Conservation (phyloP, 768 basidiomycete species). For the Mycena polygramma region DNA sequence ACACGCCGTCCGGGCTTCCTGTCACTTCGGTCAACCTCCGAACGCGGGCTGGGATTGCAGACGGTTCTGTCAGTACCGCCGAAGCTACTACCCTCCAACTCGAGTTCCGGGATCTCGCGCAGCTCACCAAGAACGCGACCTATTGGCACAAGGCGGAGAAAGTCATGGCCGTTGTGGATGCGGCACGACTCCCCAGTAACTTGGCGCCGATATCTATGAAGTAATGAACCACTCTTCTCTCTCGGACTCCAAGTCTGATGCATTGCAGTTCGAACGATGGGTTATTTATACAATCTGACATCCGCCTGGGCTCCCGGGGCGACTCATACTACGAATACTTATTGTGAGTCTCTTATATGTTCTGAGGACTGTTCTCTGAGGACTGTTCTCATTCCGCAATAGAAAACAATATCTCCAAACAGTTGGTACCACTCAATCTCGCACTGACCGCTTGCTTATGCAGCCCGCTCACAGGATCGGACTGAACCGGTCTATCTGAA, state of each 20-base stretch:
- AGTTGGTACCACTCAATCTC: conserved; percentile 35
- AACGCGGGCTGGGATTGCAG: conserved; percentile 61
- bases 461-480: conserved; percentile 53
- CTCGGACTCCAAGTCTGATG: not conserved
- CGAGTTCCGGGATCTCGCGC: conserved; percentile 79
- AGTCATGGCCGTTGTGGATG: conserved; percentile 72
- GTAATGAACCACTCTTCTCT: conserved; percentile 50
- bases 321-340: conserved; percentile 88
- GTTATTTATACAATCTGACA: conserved; percentile 59
- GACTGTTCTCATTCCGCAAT: conserved; percentile 11
- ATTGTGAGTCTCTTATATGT: conserved; percentile 55
- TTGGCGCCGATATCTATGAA: conserved; percentile 81
- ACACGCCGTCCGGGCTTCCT: conserved; percentile 63
- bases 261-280: conserved; percentile 38
- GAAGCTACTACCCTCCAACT: conserved; percentile 81
- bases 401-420: conserved; percentile 77
- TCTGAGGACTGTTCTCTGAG: no score
- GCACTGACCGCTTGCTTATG: not conserved
- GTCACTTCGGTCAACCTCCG: conserved; percentile 72
- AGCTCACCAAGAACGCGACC: conserved; percentile 69
- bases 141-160: conserved; percentile 80
- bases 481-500: conserved; percentile 74
- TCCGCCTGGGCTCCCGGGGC: conserved; percentile 82
- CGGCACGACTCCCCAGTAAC: conserved; percentile 63
- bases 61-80: conserved; percentile 70